These are phyloP conservation scores for Colletotrichum gigasporum DNA, from an alignment of 2,329 filamentous ascomycete genomes.

Conservation along the genomic window DNA sequence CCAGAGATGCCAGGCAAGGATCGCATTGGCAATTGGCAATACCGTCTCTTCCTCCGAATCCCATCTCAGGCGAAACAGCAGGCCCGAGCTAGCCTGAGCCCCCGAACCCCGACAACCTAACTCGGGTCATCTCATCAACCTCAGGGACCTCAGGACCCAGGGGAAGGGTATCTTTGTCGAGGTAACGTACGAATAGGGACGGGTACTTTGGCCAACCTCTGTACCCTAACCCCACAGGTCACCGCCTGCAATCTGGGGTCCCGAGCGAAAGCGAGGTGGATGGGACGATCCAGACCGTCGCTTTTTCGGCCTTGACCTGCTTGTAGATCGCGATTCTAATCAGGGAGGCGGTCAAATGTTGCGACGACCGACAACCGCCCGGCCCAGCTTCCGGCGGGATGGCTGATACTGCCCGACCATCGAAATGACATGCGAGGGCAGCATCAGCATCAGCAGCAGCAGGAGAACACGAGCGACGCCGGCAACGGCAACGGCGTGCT, in stretches of 20 bases:
- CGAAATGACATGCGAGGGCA: neutral
- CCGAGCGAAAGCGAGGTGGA: neutral
- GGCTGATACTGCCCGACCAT: neutral
- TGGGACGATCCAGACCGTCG: conserved; percentile 4
- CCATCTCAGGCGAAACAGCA: conserved; percentile 5
- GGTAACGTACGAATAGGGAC: neutral
- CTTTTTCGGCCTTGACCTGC: neutral
- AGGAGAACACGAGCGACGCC: too few relatives aligned
- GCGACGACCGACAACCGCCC: neutral
- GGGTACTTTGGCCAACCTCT: neutral
- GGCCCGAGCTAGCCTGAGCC: neutral
- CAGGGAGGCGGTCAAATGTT: conserved; percentile 9
- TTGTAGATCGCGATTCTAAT: neutral
- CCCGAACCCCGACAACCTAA: neutral
- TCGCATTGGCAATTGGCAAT: neutral
- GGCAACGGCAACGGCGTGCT: too few relatives aligned
- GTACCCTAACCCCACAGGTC: neutral
- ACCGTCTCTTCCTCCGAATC: neutral
- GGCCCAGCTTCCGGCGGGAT: neutral
- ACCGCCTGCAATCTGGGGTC: neutral
- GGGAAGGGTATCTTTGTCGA: neutral
- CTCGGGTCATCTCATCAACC: neutral
- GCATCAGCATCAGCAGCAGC: neutral
- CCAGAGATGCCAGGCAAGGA: neutral
- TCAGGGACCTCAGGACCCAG: neutral